Evolutionary conservation across 768 basidiomycete species (phyloP).

Genomic region (Auriscalpium orientale): DNA sequence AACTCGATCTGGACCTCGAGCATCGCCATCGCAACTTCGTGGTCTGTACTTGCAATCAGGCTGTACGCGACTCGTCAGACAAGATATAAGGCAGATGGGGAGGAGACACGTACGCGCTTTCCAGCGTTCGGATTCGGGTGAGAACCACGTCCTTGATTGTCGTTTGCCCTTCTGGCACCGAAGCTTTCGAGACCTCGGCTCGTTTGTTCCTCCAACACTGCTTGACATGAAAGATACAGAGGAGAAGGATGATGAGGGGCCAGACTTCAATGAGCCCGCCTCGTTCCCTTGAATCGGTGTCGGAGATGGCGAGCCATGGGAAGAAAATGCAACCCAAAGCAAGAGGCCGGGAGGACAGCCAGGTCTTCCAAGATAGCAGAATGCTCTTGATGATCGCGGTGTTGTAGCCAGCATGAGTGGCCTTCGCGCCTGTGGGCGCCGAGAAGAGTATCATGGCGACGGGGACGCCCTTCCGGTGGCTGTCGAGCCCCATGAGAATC

Average conservation of each 20-base stretch:
- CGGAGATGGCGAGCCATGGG: constrained; percentile 20
- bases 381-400: constrained; percentile 13
- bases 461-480: constrained; percentile 21
- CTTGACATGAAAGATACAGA: constrained; percentile 29
- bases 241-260: constrained; percentile 21
- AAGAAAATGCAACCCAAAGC: constrained; percentile 18
- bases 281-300: constrained; percentile 27
- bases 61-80: too few species aligned
- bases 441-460: constrained; percentile 26
- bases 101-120: not conserved
- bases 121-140: not conserved
- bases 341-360: not conserved
- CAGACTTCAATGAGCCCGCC: constrained; percentile 22
- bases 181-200: not conserved
- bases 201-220: constrained; percentile 26
- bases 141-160: not conserved
- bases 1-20: not conserved
- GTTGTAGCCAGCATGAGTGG: constrained; percentile 22
- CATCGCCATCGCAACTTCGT: not conserved
- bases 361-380: constrained; percentile 2
- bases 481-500: constrained; percentile 27
- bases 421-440: constrained; percentile 19
- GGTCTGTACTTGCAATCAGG: too few species aligned
- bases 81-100: not conserved
- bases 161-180: not conserved